Evolutionary conservation across 768 basidiomycete genomes (phyloP).

Genomic region (Imleria badia): DNA sequence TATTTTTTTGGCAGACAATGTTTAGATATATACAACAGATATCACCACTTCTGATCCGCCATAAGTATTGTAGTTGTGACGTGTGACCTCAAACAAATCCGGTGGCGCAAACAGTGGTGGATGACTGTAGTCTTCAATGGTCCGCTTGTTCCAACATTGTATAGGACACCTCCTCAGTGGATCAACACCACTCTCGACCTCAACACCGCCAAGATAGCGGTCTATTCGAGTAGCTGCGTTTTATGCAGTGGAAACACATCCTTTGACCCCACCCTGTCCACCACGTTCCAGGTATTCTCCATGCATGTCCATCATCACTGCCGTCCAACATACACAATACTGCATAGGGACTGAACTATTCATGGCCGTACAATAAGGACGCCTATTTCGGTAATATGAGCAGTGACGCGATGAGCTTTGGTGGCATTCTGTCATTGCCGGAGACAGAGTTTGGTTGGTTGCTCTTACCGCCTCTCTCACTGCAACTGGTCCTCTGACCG

Average conservation of each 20-base stretch:
- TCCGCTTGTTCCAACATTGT: slow-evolving; percentile 17
- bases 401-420: slow-evolving; percentile 16
- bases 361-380: slow-evolving; percentile 11
- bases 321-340: background rate
- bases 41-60: too few species aligned
- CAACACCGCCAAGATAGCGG: slow-evolving; percentile 16
- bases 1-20: too few species aligned
- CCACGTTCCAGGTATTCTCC: slow-evolving; percentile 14
- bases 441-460: slow-evolving; percentile 16
- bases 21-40: too few species aligned
- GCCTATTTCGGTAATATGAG: slow-evolving; percentile 13
- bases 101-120: too few species aligned
- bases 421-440: slow-evolving; percentile 10
- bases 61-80: too few species aligned
- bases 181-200: slow-evolving; percentile 19
- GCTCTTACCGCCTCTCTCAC: background rate
- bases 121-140: slow-evolving; percentile 14
- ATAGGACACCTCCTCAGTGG: slow-evolving; percentile 16
- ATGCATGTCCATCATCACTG: background rate
- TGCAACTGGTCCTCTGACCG: background rate
- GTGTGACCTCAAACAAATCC: too few species aligned
- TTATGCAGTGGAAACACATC: slow-evolving; percentile 20
- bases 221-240: slow-evolving; percentile 22
- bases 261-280: slow-evolving; percentile 14
- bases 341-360: slow-evolving; percentile 8